These are phyloP conservation scores for Triticum urartu DNA, from an alignment of 176 grass and related monocot species.

Conservation along the genomic window DNA sequence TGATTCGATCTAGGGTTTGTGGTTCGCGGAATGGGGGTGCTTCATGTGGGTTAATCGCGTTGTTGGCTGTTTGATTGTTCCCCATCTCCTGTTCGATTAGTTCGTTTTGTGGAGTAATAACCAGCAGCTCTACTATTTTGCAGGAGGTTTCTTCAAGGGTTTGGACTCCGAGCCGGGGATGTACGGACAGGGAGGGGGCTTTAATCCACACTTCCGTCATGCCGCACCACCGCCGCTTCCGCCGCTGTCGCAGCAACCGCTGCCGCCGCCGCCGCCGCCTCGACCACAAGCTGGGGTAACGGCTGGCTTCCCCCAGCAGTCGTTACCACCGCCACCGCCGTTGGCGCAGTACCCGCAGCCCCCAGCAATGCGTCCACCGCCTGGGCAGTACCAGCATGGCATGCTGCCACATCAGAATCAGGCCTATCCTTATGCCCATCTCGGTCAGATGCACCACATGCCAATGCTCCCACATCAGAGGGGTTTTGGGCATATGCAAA, in stretches of 20 bases:
- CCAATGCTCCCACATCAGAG: conserved; percentile 39
- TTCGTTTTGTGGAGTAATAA: background rate
- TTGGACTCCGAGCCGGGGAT: conserved; percentile 42
- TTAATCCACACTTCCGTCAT: conserved; percentile 37
- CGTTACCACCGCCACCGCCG: background rate
- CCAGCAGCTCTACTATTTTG: conserved; percentile 15
- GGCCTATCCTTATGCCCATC: conserved; percentile 33
- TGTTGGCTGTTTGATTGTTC: background rate
- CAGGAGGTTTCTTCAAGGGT: conserved; percentile 20
- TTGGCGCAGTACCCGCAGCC: background rate
- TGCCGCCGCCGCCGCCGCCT: conserved; percentile 13
- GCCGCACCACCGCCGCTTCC: conserved; percentile 26
- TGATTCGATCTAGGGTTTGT: conserved; percentile 39
- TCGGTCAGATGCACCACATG: conserved; percentile 31
- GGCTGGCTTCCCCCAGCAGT: conserved; percentile 30
- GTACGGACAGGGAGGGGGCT: conserved; percentile 57
- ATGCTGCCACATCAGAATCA: conserved; percentile 30
- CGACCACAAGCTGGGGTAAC: conserved; percentile 14
- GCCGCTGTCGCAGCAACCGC: conserved; percentile 20
- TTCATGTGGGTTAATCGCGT: background rate
- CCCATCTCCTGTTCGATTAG: background rate
- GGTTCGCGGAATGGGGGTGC: background rate
- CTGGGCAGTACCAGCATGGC: conserved; percentile 34
- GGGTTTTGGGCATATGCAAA: conserved; percentile 34
- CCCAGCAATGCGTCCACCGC: conserved; percentile 33